These are phyloP conservation scores for Alternaria ethzedia DNA, from an alignment of 2,329 filamentous ascomycete genomes.

Conservation along the genomic window DNA sequence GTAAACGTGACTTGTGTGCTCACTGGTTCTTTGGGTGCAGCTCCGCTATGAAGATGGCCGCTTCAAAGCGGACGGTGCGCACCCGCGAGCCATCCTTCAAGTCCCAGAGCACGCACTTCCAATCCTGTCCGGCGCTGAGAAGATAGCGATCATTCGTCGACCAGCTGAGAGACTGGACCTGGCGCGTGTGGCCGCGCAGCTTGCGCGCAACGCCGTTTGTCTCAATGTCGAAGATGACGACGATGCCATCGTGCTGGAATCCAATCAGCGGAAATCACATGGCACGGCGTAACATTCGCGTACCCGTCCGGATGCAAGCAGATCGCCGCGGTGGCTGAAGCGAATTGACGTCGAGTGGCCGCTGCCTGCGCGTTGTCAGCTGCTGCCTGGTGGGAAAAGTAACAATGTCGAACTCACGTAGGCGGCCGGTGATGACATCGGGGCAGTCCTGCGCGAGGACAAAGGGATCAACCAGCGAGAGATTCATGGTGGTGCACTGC, in stretches of 20 bases:
- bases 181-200: conserved; percentile 88
- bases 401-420: conserved; percentile 68
- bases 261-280: conserved; percentile 24
- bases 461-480: conserved; percentile 74
- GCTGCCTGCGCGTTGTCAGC: conserved; percentile 54
- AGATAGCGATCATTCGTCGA: conserved; percentile 89
- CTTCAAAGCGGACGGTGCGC: conserved; percentile 87
- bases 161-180: conserved; percentile 95
- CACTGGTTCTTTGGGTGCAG: conserved; percentile 90
- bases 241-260: conserved; percentile 76
- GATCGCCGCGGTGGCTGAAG: conserved; percentile 94
- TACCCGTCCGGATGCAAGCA: conserved; percentile 89
- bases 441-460: conserved; percentile 83
- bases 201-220: conserved; percentile 97
- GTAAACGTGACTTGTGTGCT: conserved; percentile 28
- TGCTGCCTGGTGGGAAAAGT: conserved; percentile 55
- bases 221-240: conserved; percentile 96
- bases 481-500: conserved; percentile 63
- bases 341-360: conserved; percentile 73
- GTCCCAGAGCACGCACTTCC: conserved; percentile 97
- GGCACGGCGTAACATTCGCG: conserved; percentile 23
- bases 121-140: conserved; percentile 91
- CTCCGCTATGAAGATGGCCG: conserved; percentile 94
- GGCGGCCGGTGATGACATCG: conserved; percentile 84
- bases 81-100: conserved; percentile 74